A percentile compares a stretch with the other conserved stretches of the same genome.
These are phyloP conservation scores for Urtica urens DNA, from an alignment of 306 rosid species.

Conservation along the genomic window DNA sequence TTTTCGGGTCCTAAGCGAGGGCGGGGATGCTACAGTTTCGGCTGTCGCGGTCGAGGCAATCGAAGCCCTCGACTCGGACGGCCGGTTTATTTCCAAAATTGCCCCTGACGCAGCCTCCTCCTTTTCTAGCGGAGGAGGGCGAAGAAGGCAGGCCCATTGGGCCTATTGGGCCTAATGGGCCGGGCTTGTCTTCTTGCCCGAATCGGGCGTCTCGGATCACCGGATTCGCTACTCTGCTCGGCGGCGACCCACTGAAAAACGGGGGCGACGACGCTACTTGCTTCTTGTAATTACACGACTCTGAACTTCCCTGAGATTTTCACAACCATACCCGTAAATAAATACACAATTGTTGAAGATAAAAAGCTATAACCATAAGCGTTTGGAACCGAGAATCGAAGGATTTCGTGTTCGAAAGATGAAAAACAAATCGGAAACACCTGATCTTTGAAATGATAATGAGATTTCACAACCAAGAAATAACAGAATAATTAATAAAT, in stretches of 20 bases:
- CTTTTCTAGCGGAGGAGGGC: conserved; percentile 52
- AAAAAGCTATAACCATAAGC: no score
- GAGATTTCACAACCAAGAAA: no score
- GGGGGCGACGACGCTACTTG: conserved; percentile 72
- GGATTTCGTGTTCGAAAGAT: no score
- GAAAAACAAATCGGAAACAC: no score
- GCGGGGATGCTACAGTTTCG: conserved; percentile 85
- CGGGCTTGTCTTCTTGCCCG: conserved; percentile 57
- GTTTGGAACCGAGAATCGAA: no score
- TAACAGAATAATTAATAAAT: no score
- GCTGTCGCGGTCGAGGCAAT: conserved; percentile 77
- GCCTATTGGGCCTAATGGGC: conserved; percentile 22
- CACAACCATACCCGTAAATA: no score
- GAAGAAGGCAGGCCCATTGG: conserved; percentile 34
- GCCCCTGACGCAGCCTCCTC: conserved; percentile 59
- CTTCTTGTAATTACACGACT: no score
- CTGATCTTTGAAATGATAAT: no score
- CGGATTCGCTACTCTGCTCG: conserved; percentile 94
- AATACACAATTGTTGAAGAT: no score
- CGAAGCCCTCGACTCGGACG: conserved; percentile 84
- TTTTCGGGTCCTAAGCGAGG: conserved; percentile 42
- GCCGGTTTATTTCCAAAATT: conserved; percentile 71
- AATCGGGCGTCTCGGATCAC: conserved; percentile 84
- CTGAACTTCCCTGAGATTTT: no score
- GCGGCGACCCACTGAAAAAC: conserved; percentile 90